These are phyloP conservation scores for Blastobotrys attinorum DNA, from an alignment of 805 yeast species.

Conservation along the genomic window DNA sequence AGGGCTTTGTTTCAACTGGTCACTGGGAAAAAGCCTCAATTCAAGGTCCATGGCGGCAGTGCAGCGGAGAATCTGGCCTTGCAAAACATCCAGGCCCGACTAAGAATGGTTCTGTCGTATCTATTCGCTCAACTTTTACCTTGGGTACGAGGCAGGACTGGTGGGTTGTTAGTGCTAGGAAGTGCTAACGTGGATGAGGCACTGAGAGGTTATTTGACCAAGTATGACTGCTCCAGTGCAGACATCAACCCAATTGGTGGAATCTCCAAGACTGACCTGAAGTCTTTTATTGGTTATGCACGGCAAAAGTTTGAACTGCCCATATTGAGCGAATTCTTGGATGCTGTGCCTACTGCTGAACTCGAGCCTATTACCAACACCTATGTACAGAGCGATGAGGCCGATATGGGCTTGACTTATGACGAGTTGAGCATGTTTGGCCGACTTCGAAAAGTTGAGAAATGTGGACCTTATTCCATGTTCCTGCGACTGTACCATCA, in stretches of 20 bases:
- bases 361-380: conserved; percentile 89
- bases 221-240: conserved; percentile 95
- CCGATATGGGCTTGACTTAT: conserved; percentile 97
- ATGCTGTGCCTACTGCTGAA: conserved; percentile 97
- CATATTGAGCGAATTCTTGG: conserved; percentile 64
- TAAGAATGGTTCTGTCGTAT: conserved; percentile 91
- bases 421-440: conserved; percentile 92
- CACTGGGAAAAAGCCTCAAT: conserved; percentile 83
- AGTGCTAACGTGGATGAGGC: conserved; percentile 98
- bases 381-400: conserved; percentile 93
- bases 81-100: conserved; percentile 94
- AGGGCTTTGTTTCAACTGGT: conserved; percentile 74
- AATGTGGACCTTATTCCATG: conserved; percentile 96
- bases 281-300: conserved; percentile 78
- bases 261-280: conserved; percentile 88
- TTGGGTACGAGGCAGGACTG: conserved; percentile 76
- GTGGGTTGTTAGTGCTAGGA: conserved; percentile 85
- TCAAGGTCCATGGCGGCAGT: conserved; percentile 89
- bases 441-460: conserved; percentile 78
- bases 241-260: conserved; percentile 99
- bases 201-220: conserved; percentile 88
- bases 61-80: conserved; percentile 86
- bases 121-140: conserved; percentile 91
- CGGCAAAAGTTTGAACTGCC: conserved; percentile 63
- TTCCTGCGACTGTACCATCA: conserved; percentile 81